These are phyloP conservation scores for Globisporangium irregulare DNA, from an alignment of 352 stramenopile genomes.

Conservation along the genomic window DNA sequence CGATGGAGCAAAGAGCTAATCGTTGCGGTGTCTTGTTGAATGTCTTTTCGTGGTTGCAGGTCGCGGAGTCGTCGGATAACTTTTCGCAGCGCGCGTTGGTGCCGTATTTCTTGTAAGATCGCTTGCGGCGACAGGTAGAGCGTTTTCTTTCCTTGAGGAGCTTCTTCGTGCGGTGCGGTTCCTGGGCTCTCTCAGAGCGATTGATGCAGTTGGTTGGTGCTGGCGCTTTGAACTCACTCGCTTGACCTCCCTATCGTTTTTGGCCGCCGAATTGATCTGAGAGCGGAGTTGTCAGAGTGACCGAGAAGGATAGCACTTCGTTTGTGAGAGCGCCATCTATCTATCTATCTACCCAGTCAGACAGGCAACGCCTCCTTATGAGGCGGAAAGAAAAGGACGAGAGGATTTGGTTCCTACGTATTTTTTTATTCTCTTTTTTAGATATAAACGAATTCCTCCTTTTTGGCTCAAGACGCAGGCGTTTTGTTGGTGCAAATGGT, in stretches of 20 bases:
- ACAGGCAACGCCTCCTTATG: conserved; percentile 1
- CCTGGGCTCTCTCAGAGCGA: not conserved
- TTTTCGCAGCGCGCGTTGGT: conserved; percentile 74
- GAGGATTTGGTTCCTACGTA: not conserved
- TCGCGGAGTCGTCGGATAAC: conserved; percentile 80
- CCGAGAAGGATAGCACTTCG: not conserved
- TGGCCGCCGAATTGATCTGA: not conserved
- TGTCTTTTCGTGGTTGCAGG: conserved; percentile 26
- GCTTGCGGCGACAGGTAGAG: not conserved
- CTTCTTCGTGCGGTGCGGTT: not conserved
- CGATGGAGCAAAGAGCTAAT: not conserved
- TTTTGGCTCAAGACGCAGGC: not conserved
- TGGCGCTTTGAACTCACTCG: not conserved
- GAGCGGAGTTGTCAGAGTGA: not conserved
- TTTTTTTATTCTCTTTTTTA: not conserved
- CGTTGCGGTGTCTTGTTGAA: conserved; percentile 2
- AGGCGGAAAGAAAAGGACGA: not conserved
- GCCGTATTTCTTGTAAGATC: conserved; percentile 82
- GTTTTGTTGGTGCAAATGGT: not conserved
- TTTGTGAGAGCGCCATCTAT: not conserved
- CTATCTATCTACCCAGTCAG: not conserved
- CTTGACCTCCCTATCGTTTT: not conserved
- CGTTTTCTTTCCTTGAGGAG: not conserved
- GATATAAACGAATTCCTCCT: conserved; percentile 6
- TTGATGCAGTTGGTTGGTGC: not conserved